phyloP scores from a whole-genome alignment of 805 yeast species.

The Wickerhamiella allomyrinae region DNA sequence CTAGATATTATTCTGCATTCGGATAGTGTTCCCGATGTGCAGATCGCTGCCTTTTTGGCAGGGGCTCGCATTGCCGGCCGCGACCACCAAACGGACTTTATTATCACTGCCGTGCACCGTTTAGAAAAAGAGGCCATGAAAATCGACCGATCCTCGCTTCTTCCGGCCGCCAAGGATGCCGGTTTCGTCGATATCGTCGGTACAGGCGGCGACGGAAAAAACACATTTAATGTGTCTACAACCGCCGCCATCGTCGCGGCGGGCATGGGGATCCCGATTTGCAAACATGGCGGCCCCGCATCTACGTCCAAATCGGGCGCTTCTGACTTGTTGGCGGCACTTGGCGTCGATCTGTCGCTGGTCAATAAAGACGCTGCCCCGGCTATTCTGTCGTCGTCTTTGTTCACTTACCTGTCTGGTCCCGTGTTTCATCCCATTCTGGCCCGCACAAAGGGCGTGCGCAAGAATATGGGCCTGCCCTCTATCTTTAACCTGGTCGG shows the following conservation, averaged over 20 bases:
- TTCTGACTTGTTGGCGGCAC: slow-evolving; percentile 65
- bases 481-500: slow-evolving; percentile 90
- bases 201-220: slow-evolving; percentile 97
- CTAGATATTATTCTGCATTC: slow-evolving; percentile 28
- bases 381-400: slow-evolving; percentile 31
- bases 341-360: slow-evolving; percentile 72
- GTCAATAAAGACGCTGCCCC: slow-evolving; percentile 54
- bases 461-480: slow-evolving; percentile 73
- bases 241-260: slow-evolving; percentile 90
- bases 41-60: slow-evolving; percentile 63
- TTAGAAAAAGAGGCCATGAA: slow-evolving; percentile 37
- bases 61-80: slow-evolving; percentile 58
- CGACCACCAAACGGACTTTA: slow-evolving; percentile 67
- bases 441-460: slow-evolving; percentile 65
- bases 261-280: slow-evolving; percentile 66
- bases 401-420: slow-evolving; percentile 67
- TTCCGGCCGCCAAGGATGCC: slow-evolving; percentile 14
- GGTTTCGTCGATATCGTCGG: slow-evolving; percentile 86
- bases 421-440: slow-evolving; percentile 90
- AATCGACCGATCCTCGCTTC: slow-evolving; percentile 11
- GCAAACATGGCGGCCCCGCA: slow-evolving; percentile 97
- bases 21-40: slow-evolving; percentile 50
- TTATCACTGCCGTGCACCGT: slow-evolving; percentile 74
- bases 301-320: slow-evolving; percentile 88
- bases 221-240: slow-evolving; percentile 92